phyloP scores from a whole-genome alignment of 352 stramenopile species.

The Thraustochytrium sp. region DNA sequence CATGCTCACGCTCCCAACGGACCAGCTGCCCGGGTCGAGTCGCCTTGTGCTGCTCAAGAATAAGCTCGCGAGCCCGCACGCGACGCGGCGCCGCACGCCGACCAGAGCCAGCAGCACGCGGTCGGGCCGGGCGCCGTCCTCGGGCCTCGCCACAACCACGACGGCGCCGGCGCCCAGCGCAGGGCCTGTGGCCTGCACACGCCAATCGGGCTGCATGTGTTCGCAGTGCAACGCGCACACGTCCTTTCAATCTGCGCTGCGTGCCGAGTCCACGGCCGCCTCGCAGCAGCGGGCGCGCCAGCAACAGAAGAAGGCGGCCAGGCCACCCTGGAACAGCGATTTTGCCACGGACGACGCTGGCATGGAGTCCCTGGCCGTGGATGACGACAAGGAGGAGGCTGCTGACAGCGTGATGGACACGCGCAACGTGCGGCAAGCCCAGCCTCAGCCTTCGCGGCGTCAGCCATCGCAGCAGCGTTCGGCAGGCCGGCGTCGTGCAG shows the following conservation, averaged over 20 bases:
- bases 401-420: background rate
- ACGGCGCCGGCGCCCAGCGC: background rate
- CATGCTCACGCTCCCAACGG: background rate
- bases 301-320: background rate
- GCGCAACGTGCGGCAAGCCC: too few species aligned
- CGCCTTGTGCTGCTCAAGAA: constrained; percentile 4
- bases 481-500: background rate
- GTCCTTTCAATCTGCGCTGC: background rate
- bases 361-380: too few species aligned
- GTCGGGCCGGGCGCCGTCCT: background rate
- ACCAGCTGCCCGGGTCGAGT: background rate
- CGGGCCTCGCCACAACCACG: background rate
- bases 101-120: background rate
- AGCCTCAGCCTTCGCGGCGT: too few species aligned
- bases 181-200: background rate
- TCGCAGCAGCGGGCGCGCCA: background rate
- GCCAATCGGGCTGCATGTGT: constrained; percentile 9
- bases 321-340: constrained; percentile 23
- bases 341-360: background rate
- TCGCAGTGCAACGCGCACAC: constrained; percentile 3
- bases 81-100: background rate
- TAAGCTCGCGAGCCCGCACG: background rate
- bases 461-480: too few species aligned
- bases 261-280: background rate
- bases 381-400: background rate